These are phyloP conservation scores for Herpetomonas samuelpessoai DNA, from an alignment of 208 protist genomes.

Conservation along the genomic window DNA sequence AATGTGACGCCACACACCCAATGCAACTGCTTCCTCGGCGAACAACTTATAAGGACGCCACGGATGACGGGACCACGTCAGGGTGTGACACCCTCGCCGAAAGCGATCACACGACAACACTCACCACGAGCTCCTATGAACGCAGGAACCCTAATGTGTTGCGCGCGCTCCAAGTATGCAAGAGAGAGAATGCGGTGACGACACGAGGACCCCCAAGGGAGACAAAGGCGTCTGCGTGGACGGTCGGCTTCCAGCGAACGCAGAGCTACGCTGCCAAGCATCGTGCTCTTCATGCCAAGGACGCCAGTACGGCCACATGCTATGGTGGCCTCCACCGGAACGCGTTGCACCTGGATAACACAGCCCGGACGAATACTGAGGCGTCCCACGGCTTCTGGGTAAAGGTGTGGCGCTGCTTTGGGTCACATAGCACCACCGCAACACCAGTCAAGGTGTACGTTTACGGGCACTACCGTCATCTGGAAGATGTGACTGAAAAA, in stretches of 20 bases:
- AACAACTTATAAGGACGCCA: no score
- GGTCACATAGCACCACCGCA: constrained; percentile 14
- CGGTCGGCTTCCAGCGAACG: no score
- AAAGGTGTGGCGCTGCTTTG: constrained; percentile 59
- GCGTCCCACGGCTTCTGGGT: constrained; percentile 33
- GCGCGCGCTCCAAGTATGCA: no score
- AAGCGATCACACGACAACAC: not conserved
- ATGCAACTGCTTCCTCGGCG: no score
- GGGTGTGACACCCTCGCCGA: no score
- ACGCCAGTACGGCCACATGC: not conserved
- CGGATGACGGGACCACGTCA: no score
- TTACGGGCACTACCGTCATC: constrained; percentile 27
- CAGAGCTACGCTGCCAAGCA: not conserved
- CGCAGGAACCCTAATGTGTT: no score
- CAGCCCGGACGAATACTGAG: not conserved
- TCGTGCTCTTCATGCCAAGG: no score
- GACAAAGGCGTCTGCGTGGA: no score
- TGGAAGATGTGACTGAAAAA: constrained; percentile 47
- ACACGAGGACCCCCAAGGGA: no score
- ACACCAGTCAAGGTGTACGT: constrained; percentile 27
- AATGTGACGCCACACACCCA: no score
- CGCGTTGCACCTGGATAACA: not conserved
- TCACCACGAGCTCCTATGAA: not conserved
- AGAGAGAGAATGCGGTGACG: no score
- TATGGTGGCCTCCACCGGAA: not conserved